Evolutionary conservation across 2,329 filamentous ascomycete genomes (phyloP).

Genomic region (Aureobasidium melanogenum): DNA sequence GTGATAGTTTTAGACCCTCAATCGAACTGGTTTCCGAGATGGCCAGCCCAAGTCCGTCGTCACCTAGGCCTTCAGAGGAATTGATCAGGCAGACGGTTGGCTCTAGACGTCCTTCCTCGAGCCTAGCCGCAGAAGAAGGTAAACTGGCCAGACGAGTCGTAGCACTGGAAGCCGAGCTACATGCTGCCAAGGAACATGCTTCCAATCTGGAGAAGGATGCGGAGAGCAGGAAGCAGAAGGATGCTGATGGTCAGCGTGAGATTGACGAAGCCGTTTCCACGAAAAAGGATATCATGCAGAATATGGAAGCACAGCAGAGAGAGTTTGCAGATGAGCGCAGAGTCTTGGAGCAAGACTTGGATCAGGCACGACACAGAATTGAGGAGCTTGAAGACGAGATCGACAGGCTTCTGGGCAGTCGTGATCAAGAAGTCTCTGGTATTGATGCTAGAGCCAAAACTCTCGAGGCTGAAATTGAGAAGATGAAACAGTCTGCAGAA

Average conservation of each 20-base stretch:
- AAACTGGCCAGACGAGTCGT: constrained; percentile 53
- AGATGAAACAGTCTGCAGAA: constrained; percentile 39
- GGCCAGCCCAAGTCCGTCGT: constrained; percentile 17
- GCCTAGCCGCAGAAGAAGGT: constrained; percentile 53
- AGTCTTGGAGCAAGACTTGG: constrained; percentile 72
- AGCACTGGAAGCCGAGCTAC: constrained; percentile 68
- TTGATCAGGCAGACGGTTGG: constrained; percentile 50
- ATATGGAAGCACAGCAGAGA: constrained; percentile 83
- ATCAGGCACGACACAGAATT: constrained; percentile 62
- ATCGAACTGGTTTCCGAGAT: constrained; percentile 14
- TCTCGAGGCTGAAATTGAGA: constrained; percentile 64
- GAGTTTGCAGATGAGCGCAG: constrained; percentile 83
- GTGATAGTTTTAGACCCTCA: constrained; percentile 22
- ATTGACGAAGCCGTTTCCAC: constrained; percentile 83
- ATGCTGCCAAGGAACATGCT: constrained; percentile 60
- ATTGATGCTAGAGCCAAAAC: constrained; percentile 59
- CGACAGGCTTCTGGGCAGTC: constrained; percentile 71
- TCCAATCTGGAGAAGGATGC: constrained; percentile 63
- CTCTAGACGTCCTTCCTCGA: constrained; percentile 52
- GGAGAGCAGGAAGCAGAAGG: constrained; percentile 41
- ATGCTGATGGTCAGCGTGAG: constrained; percentile 55
- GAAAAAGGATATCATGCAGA: constrained; percentile 87
- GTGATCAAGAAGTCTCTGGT: constrained; percentile 69
- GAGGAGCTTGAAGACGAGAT: constrained; percentile 92
- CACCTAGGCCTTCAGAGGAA: constrained; percentile 31